Evolutionary conservation across 2,329 filamentous ascomycete species (phyloP).

Genomic region (Ascochyta koolunga): DNA sequence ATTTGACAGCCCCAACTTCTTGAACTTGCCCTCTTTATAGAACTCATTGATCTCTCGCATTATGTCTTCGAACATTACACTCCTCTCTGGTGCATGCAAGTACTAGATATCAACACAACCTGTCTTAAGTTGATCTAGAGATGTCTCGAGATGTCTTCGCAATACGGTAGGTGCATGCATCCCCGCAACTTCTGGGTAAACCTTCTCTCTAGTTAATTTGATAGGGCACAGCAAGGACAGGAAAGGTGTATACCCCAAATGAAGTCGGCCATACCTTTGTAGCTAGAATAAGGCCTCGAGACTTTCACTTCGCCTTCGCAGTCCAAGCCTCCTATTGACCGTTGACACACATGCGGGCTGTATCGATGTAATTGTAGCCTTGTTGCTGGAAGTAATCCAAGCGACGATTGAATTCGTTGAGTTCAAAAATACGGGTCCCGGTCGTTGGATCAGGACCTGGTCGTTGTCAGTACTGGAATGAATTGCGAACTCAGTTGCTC

Average conservation of each 20-base stretch:
- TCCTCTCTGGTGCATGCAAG: slow-evolving; percentile 68
- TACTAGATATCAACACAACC: slow-evolving; percentile 69
- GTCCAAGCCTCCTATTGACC: slow-evolving; percentile 79
- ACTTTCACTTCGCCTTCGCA: slow-evolving; percentile 73
- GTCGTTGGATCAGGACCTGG: slow-evolving; percentile 15
- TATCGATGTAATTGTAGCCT: slow-evolving; percentile 83
- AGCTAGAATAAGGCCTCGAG: slow-evolving; percentile 74
- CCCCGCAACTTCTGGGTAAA: not conserved
- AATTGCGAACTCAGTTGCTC: too few species aligned
- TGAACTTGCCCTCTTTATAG: slow-evolving; percentile 52
- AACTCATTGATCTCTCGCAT: slow-evolving; percentile 52
- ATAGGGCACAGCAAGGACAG: too few species aligned
- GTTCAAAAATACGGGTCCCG: slow-evolving; percentile 72
- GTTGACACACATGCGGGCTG: slow-evolving; percentile 72
- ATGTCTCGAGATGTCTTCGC: not conserved
- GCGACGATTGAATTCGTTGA: slow-evolving; percentile 69
- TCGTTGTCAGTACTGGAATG: not conserved
- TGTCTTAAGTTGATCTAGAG: not conserved
- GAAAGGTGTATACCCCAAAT: not conserved
- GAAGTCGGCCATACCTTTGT: slow-evolving; percentile 71
- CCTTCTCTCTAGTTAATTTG: not conserved
- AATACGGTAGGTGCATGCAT: not conserved
- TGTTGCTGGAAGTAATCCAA: slow-evolving; percentile 74
- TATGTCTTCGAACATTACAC: slow-evolving; percentile 40
- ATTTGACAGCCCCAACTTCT: slow-evolving; percentile 56